phyloP scores from a whole-genome alignment of 1,284 basidiomycete genomes.

The Cryptococcus sp. region DNA sequence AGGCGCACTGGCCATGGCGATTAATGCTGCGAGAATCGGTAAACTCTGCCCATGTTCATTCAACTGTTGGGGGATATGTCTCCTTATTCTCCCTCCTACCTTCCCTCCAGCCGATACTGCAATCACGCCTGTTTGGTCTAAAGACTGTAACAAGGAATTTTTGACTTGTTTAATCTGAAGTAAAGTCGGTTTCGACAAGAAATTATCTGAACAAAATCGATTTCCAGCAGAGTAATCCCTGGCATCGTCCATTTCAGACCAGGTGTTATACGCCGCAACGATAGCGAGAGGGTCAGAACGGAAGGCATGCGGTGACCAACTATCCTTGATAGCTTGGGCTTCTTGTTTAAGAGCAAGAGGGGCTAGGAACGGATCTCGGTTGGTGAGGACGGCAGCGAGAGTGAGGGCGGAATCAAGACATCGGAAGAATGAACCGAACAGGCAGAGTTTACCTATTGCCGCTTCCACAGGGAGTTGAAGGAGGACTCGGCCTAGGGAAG shows the following conservation, averaged over 20 bases:
- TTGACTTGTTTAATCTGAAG: constrained; percentile 81
- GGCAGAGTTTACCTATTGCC: constrained; percentile 81
- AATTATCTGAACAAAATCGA: constrained; percentile 79
- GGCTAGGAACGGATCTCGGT: constrained; percentile 84
- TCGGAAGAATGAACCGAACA: constrained; percentile 89
- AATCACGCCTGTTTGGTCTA: constrained; percentile 77
- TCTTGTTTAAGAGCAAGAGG: constrained; percentile 55
- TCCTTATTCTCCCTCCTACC: no score
- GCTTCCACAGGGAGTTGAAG: constrained; percentile 86
- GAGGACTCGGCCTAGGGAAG: constrained; percentile 80
- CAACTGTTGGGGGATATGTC: constrained; percentile 59
- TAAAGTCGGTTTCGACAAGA: constrained; percentile 78
- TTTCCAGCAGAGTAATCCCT: constrained; percentile 64
- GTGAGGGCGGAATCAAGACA: constrained; percentile 86
- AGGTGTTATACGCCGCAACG: constrained; percentile 74
- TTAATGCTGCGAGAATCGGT: constrained; percentile 78
- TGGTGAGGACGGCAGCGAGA: constrained; percentile 82
- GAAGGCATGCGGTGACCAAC: constrained; percentile 68
- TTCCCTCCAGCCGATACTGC: constrained; percentile 61
- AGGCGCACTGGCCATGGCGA: constrained; percentile 83
- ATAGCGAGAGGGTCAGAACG: constrained; percentile 80
- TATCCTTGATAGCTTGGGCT: constrained; percentile 66
- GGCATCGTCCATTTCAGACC: constrained; percentile 66
- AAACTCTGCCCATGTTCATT: constrained; percentile 70
- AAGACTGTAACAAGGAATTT: constrained; percentile 68